Evolutionary conservation across 352 stramenopile species (phyloP), one percentile per base, ranked within the genome.

Genomic region (Peronospora belbahrii): DNA sequence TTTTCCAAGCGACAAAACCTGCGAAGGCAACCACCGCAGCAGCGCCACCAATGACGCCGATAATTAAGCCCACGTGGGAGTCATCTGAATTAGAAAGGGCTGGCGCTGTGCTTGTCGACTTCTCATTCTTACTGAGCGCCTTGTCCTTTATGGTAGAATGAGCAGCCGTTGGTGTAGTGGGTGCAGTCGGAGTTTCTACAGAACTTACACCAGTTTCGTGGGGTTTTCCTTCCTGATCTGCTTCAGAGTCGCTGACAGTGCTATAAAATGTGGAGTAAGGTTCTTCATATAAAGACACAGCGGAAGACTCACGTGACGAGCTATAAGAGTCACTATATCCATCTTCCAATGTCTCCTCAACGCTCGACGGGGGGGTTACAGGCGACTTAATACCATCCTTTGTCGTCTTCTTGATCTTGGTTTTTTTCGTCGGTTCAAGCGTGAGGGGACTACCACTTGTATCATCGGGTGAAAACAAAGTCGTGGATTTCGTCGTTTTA

Each of bases 1-100:
- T 65, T 45, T 75, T 82, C 66, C 66, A 85, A 22, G 83, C 48
- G 18, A 83, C 70, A 48, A 88, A 80, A 11, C 45, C 75, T 17
- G 75, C 52, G 7, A 78, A 58, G 9, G 70, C 73, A 15, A 67
- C 64, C 22, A 81, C 49, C 13, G 77, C 66, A 6, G 67, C 56
- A 4, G 61, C 49, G 4, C 56, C 63, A 15, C 61, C 70, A 18
- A 60, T 56, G 41, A 83, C 71, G 23, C 67, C 72, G 18, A 80
- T 40, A 42, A 87, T 77, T 33, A 85, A 31, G n/a, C 62, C 57
- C 25, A 68, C 34, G 37, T 70, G 70, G 24, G 37, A 66, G 31
- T 52, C 59, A 11, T 52, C 66, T 4, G 59, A 66, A 11, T 51
- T 46, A 9, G 44, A 48, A 10, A 49, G 56, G 4, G 47, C 58